phyloP scores from a whole-genome alignment of 495 filamentous ascomycete genomes.

The Trichoderma virens region DNA sequence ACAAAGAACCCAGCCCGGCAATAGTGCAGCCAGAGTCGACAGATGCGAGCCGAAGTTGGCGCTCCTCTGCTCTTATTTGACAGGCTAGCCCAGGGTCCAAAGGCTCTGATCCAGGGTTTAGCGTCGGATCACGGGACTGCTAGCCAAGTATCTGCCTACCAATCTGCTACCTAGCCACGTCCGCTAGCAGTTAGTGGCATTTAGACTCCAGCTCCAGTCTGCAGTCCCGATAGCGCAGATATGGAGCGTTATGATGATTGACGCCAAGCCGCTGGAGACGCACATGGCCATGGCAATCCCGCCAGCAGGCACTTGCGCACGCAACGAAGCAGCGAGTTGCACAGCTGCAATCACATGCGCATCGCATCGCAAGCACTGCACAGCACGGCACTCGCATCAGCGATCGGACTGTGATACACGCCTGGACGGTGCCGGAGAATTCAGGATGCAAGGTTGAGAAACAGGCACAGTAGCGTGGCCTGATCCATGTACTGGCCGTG shows the following conservation, averaged over 20 bases:
- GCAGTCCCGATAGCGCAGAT: too few relatives aligned
- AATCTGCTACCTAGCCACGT: neutral
- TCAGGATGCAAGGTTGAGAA: constrained; percentile 7
- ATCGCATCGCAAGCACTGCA: too few relatives aligned
- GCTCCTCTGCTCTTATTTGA: neutral
- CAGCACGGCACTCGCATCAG: too few relatives aligned
- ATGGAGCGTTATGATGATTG: too few relatives aligned
- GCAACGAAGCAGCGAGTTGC: too few relatives aligned
- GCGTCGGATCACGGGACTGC: neutral
- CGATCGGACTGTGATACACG: neutral
- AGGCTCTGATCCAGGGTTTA: neutral
- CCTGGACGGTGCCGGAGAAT: constrained; percentile 3
- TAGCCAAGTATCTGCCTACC: neutral
- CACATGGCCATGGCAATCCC: too few relatives aligned
- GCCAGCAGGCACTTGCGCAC: too few relatives aligned
- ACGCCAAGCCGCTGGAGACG: too few relatives aligned
- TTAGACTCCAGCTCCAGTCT: too few relatives aligned
- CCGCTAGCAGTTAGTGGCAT: too few relatives aligned
- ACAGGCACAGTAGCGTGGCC: constrained; percentile 8
- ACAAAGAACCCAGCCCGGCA: too few relatives aligned
- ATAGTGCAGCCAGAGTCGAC: neutral
- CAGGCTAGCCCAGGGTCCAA: neutral
- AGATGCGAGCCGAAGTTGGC: constrained; percentile 8
- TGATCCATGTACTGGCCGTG: constrained; percentile 4
- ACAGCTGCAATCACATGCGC: neutral